A percentile compares a stretch with the other conserved stretches of the same genome.
Evolutionary conservation across 345 rosid genomes (phyloP).

Genomic region (Microthlaspi erraticum): DNA sequence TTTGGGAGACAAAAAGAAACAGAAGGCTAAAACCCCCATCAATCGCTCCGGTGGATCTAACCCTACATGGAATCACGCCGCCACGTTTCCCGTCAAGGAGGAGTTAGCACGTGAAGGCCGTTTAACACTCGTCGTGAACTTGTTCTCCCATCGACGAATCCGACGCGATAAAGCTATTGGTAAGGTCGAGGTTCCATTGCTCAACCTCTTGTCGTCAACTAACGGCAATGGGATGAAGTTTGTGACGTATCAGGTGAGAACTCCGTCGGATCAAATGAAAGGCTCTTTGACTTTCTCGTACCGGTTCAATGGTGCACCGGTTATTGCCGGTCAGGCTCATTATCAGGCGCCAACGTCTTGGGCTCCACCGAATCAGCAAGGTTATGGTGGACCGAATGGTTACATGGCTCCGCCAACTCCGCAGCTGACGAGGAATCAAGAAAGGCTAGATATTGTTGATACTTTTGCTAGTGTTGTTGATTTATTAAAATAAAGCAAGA

Average conservation of each 20-base stretch:
- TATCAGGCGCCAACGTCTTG: conserved; percentile 4
- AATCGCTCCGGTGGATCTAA: conserved; percentile 54
- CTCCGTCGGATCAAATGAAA: conserved; percentile 60
- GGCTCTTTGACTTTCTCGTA: conserved; percentile 63
- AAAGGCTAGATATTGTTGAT: not conserved
- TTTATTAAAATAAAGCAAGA: too few relatives aligned
- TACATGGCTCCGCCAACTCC: conserved; percentile 22
- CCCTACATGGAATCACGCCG: conserved; percentile 65
- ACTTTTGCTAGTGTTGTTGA: too few relatives aligned
- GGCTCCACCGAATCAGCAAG: not conserved
- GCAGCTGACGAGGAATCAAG: conserved; percentile 47
- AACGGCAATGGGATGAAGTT: conserved; percentile 40
- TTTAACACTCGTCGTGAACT: conserved; percentile 50
- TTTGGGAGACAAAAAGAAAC: conserved; percentile 50
- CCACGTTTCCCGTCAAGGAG: conserved; percentile 53
- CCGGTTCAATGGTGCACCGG: conserved; percentile 46
- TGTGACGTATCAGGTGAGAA: conserved; percentile 63
- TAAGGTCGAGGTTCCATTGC: conserved; percentile 62
- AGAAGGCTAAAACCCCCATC: conserved; percentile 49
- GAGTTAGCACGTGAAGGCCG: conserved; percentile 49
- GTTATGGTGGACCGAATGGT: conserved; percentile 34
- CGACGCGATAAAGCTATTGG: conserved; percentile 70
- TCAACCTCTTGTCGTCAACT: conserved; percentile 49
- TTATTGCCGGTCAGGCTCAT: not conserved
- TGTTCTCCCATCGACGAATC: conserved; percentile 48